Evolutionary conservation across 1,284 basidiomycete genomes (phyloP).

Genomic region (Irpex sp.): DNA sequence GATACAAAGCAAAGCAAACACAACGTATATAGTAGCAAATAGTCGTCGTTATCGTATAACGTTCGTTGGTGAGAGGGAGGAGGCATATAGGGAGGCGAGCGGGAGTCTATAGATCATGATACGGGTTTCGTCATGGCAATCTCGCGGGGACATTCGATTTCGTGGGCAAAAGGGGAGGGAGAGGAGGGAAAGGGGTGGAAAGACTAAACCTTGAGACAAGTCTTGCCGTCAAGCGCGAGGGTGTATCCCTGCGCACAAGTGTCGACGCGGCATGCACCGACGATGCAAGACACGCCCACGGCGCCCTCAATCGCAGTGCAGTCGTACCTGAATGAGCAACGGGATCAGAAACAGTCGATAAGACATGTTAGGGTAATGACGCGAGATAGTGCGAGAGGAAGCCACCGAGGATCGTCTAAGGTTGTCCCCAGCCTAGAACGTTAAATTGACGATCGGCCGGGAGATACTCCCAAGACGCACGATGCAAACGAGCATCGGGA

Average conservation of each 20-base stretch:
- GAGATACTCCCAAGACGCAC: neutral
- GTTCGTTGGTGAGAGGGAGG: too few relatives aligned
- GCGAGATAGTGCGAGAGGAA: neutral
- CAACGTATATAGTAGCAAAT: too few relatives aligned
- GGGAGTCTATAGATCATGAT: too few relatives aligned
- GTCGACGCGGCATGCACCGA: slow-evolving; percentile 24
- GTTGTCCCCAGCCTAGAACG: neutral
- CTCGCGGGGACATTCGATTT: neutral
- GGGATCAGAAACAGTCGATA: neutral
- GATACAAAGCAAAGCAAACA: too few relatives aligned
- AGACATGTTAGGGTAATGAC: neutral
- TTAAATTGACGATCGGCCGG: neutral
- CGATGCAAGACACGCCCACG: slow-evolving; percentile 26
- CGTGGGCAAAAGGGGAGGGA: neutral
- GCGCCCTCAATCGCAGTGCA: slow-evolving; percentile 26
- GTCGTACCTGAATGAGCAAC: slow-evolving; percentile 21
- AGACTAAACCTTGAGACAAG: slow-evolving; percentile 15
- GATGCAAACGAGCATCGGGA: neutral
- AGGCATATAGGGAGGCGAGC: too few relatives aligned
- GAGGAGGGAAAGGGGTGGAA: neutral
- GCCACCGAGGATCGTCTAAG: neutral
- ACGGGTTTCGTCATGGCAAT: too few relatives aligned
- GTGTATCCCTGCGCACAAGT: slow-evolving; percentile 27
- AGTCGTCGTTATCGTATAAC: too few relatives aligned
- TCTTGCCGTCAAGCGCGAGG: slow-evolving; percentile 16